Evolutionary conservation across 1,284 basidiomycete species (phyloP).

Genomic region (Trichosporon coremiiforme): DNA sequence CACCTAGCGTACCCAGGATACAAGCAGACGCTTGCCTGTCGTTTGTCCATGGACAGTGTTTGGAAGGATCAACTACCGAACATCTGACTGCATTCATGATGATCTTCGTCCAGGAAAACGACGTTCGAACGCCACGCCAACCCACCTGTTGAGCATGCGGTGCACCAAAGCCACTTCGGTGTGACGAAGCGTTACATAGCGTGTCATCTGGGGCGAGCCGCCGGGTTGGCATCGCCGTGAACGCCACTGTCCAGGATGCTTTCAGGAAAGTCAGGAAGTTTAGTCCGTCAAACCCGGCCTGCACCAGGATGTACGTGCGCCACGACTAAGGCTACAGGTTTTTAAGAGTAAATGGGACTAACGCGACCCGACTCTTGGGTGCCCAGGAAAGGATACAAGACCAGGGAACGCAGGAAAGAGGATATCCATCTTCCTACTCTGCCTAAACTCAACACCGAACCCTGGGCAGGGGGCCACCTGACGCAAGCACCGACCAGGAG

Average conservation of each 20-base stretch:
- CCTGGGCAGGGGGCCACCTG: background rate
- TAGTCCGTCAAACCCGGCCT: background rate
- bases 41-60: background rate
- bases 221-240: background rate
- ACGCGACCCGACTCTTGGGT: conserved; percentile 7
- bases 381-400: background rate
- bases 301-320: background rate
- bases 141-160: conserved; percentile 7
- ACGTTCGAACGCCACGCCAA: conserved; percentile 12
- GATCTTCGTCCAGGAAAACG: conserved; percentile 17
- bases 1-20: background rate
- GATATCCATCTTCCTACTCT: background rate
- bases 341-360: background rate
- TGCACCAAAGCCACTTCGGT: conserved; percentile 19
- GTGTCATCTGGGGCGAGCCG: background rate
- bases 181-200: conserved; percentile 14
- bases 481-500: background rate
- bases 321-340: background rate
- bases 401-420: background rate
- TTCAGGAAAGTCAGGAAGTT: background rate
- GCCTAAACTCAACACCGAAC: background rate
- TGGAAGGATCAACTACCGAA: conserved; percentile 3
- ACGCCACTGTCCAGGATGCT: background rate
- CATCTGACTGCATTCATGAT: conserved; percentile 10
- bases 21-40: conserved; percentile 11